phyloP scores from a whole-genome alignment of 768 basidiomycete species.

The Sarcodon aspratus region DNA sequence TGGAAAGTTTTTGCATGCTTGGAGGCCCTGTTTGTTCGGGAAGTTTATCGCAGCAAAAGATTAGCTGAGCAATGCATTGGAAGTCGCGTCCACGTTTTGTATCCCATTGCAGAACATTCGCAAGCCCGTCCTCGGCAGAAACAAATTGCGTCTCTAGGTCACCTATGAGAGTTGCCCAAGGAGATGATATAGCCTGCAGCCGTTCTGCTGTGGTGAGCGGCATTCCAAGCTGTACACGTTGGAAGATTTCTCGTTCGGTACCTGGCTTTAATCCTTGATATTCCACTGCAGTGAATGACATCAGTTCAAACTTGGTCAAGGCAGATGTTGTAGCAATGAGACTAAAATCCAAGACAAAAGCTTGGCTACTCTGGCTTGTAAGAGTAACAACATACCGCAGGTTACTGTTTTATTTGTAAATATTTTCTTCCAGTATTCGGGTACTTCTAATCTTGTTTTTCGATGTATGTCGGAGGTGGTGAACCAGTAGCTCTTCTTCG shows the following conservation, averaged over 20 bases:
- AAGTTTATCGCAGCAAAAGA: slow-evolving; percentile 52
- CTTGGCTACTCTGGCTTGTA: not conserved
- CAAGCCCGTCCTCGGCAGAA: slow-evolving; percentile 46
- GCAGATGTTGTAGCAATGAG: not conserved
- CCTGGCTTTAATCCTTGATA: slow-evolving; percentile 43
- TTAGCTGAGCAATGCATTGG: slow-evolving; percentile 59
- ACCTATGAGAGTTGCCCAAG: slow-evolving; percentile 57
- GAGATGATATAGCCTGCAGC: slow-evolving; percentile 65
- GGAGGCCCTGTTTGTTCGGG: slow-evolving; percentile 35
- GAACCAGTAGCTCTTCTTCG: slow-evolving; percentile 56
- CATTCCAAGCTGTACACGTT: slow-evolving; percentile 75
- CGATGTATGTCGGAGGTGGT: slow-evolving; percentile 37
- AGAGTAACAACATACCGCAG: slow-evolving; percentile 36
- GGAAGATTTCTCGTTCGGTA: slow-evolving; percentile 70
- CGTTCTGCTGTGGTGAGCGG: slow-evolving; percentile 70
- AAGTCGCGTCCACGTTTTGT: slow-evolving; percentile 65
- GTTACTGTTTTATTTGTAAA: slow-evolving; percentile 52
- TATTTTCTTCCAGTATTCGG: slow-evolving; percentile 33
- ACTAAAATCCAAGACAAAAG: not conserved
- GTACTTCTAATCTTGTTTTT: slow-evolving; percentile 36
- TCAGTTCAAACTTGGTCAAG: not conserved
- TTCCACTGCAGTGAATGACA: slow-evolving; percentile 37
- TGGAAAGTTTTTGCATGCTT: slow-evolving; percentile 44
- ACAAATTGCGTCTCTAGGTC: slow-evolving; percentile 48
- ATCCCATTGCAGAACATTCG: slow-evolving; percentile 46